Base-by-base conservation (phyloP, 176 grass and related monocot genomes). In the Aechmea fasciata region DNA sequence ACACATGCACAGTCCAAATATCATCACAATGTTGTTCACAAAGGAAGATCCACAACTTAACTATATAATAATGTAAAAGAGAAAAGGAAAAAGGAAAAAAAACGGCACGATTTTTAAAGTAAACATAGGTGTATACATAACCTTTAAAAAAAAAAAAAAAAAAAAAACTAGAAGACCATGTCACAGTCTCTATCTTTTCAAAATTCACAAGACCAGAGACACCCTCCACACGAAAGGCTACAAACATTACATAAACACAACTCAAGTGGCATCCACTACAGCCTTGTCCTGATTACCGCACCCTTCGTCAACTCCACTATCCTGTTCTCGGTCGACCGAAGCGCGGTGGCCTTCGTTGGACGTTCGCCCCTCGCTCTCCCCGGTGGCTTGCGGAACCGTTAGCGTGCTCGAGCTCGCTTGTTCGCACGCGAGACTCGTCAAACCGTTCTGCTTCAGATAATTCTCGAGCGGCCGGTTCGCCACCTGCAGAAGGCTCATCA, bases 381-480 rank as follows among this genome's bases (percentile, higher is more conserved):
- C 72, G 0, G 68, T 22, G 51, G 69, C 79, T 11, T 69, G 68
- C 10, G 47, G 52, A 63, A 53, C 76, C 0, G 80, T 76, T 9
- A 61, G 51, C 2, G 78, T 78, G 57, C 67, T 65, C 1, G 90
- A 81, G 69, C 84, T 99, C 47, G 77, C 90, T 69, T 92, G 80
- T 70, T 99, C 94, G 9, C 82, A 62, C 0, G 75, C 69, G 67
- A 93, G 65, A 75, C 84, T 88, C 9, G 78, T 57, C 1, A 93
- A 57, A 49, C 95, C 84, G 28, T 85, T 99, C 82, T 88, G 84
- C 76, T 94, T 94, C 71, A 99, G 85, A 84, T 99, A 99, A 51
- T 67, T 90, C 67, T 94, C 95, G 33, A 99, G 62, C 28, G 95
- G 90, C 0, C 80, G 77, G 64, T 69, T 84, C 12, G 95, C 90